Evolutionary conservation across 768 basidiomycete species (phyloP).

Genomic region (Termitomyces sp.): DNA sequence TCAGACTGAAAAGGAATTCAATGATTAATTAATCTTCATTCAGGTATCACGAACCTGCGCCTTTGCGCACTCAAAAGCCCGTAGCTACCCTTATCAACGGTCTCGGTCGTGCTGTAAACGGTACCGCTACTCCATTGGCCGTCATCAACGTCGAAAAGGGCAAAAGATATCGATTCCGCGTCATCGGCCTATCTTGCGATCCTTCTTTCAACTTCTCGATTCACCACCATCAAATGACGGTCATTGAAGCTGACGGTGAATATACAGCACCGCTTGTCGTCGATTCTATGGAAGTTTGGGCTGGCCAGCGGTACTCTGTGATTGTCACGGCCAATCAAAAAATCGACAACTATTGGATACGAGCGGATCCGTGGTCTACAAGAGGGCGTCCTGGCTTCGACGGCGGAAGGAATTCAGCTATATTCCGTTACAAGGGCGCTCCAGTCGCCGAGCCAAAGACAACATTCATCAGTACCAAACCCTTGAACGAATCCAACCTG

Average conservation of each 20-base stretch:
- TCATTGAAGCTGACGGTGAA: constrained; percentile 6
- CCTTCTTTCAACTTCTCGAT: constrained; percentile 5
- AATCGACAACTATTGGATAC: constrained; percentile 7
- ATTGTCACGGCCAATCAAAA: constrained; percentile 2
- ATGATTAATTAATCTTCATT: background rate
- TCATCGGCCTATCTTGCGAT: constrained; percentile 7
- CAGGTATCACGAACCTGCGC: constrained; percentile 8
- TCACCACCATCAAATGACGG: constrained; percentile 1
- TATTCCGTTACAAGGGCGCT: constrained; percentile 1
- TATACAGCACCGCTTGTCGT: background rate
- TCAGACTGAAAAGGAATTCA: background rate
- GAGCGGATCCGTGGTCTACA: background rate
- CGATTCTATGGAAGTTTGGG: constrained; percentile 5
- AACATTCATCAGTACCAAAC: background rate
- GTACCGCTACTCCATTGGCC: background rate
- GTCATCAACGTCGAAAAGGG: constrained; percentile 4
- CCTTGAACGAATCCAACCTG: constrained; percentile 1
- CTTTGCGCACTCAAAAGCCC: background rate
- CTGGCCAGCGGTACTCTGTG: constrained; percentile 6
- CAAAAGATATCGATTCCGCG: constrained; percentile 6
- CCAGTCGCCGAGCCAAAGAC: background rate
- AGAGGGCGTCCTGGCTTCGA: constrained; percentile 4
- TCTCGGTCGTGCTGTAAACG: constrained; percentile 2
- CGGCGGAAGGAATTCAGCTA: constrained; percentile 4
- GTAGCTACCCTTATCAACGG: constrained; percentile 4